Base-by-base conservation (phyloP, 768 basidiomycete genomes). In the Rhodotorula paludigena region DNA sequence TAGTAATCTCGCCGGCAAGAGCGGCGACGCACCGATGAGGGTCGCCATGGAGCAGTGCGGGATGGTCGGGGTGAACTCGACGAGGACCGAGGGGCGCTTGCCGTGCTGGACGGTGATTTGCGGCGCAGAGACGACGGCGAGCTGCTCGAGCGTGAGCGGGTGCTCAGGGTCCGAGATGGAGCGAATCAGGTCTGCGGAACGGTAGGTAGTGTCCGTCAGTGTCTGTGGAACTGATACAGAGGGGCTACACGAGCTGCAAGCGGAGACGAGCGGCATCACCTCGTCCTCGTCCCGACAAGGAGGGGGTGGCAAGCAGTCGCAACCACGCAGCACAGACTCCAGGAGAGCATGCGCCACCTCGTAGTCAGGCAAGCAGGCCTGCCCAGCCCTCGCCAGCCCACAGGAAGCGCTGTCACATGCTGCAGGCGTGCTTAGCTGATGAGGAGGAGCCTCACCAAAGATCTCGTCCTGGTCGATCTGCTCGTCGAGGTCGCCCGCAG, bases 31-130 rank as follows among this genome's bases (percentile, higher is more conserved):
- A 89, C 93, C 94, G 63, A 99, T 98, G 58, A 97, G 81, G 5
- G 93, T 97, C 16, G 92, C 93, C 90, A 92, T 92, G 56, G 92
- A 92, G 71, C 94, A 98, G 76, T 97, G 93, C 16, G 96, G 94
- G 23, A 96, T 74, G 0, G 96, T 98, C 7, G 96, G 94, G 10
- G 96, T 98, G 76, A 98, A 93, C 76, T 94, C 92, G 70, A 99
- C 87, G 42, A 84, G 81, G 58, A 99, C 82, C 59, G 83, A 83
- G 69, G 92, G 88, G 79, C 81, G 52, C 69, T 80, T 74, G 18
- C 78, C 78, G 28, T 81, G 78, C 9, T 79, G 76, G 45, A 88
- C 79, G 20, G 80, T 79, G 64, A 97, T 87, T 75, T 98, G 93
- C 16, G 90, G 86, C 11, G 86, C 85, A 54, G 91, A 94, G 48